Conservation (phyloP, 345 rosid species). For the Brassica nigra region DNA sequence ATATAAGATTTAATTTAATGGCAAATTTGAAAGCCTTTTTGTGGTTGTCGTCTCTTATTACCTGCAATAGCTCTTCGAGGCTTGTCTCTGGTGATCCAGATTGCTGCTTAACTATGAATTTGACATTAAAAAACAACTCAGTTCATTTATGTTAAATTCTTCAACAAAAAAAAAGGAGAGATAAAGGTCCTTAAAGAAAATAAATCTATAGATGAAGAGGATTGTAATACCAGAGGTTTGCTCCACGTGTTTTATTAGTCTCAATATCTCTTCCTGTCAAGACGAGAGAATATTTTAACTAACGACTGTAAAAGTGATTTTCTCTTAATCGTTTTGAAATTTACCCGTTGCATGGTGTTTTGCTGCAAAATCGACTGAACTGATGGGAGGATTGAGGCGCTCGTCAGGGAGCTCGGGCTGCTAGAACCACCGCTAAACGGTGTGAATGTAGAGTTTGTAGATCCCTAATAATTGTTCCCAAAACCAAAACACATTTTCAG, state of each 20-base stretch:
- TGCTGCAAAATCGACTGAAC: constrained; percentile 83
- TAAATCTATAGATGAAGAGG: background rate
- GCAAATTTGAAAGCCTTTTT: background rate
- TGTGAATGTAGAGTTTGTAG: constrained; percentile 52
- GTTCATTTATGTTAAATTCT: constrained; percentile 19
- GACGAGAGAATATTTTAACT: constrained; percentile 11
- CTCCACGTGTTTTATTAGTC: constrained; percentile 78
- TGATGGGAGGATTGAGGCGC: constrained; percentile 65
- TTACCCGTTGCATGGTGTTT: constrained; percentile 78
- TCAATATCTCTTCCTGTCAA: constrained; percentile 89
- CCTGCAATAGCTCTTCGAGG: constrained; percentile 67
- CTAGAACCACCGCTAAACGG: constrained; percentile 55
- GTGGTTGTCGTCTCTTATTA: constrained; percentile 16
- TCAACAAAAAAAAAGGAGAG: background rate
- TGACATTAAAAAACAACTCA: constrained; percentile 25
- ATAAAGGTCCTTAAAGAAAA: background rate
- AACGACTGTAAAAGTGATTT: background rate
- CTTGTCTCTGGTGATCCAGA: constrained; percentile 58
- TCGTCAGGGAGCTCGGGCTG: constrained; percentile 49
- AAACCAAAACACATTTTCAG: constrained; percentile 15
- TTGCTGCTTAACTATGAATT: constrained; percentile 65
- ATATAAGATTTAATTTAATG: background rate
- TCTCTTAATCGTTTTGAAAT: background rate
- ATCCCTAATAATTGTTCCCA: constrained; percentile 57
- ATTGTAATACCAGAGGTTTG: constrained; percentile 68